Evolutionary conservation across 768 basidiomycete genomes (phyloP).

Genomic region (Rhodotorula diobovata): DNA sequence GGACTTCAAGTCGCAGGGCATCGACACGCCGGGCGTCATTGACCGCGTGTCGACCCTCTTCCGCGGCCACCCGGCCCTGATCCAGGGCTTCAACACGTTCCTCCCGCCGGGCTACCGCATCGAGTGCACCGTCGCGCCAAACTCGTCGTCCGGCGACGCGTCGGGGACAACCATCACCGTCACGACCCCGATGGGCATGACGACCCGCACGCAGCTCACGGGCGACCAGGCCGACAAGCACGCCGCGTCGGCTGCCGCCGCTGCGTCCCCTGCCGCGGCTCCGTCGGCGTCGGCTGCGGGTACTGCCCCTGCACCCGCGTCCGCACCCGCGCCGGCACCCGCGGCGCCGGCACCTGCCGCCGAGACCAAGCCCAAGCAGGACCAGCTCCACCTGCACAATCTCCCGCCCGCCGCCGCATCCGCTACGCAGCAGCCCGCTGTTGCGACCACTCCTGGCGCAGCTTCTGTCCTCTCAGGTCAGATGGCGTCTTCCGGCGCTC

Average conservation of each 20-base stretch:
- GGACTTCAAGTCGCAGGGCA: conserved; percentile 97
- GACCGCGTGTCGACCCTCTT: conserved; percentile 80
- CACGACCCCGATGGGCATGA: conserved; percentile 47
- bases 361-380: background rate
- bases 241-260: background rate
- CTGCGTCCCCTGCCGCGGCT: background rate
- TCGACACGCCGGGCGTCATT: conserved; percentile 97
- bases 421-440: background rate
- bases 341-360: background rate
- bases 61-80: conserved; percentile 78
- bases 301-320: background rate
- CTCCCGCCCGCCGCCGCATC: background rate
- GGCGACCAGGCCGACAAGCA: background rate
- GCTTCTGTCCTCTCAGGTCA: conserved; percentile 11
- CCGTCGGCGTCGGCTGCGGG: background rate
- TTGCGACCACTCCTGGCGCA: conserved; percentile 20
- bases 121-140: conserved; percentile 51
- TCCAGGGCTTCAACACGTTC: conserved; percentile 98
- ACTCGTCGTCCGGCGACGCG: conserved; percentile 5
- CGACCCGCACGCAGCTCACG: conserved; percentile 36
- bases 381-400: background rate
- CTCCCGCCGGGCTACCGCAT: conserved; percentile 91
- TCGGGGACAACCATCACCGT: conserved; percentile 44
- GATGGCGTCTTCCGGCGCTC: background rate
- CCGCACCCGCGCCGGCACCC: background rate